A percentile compares a stretch with the other conserved stretches of the same genome.
phyloP scores from a whole-genome alignment of 2,329 filamentous ascomycete genomes.

The Zymoseptoria tritici region DNA sequence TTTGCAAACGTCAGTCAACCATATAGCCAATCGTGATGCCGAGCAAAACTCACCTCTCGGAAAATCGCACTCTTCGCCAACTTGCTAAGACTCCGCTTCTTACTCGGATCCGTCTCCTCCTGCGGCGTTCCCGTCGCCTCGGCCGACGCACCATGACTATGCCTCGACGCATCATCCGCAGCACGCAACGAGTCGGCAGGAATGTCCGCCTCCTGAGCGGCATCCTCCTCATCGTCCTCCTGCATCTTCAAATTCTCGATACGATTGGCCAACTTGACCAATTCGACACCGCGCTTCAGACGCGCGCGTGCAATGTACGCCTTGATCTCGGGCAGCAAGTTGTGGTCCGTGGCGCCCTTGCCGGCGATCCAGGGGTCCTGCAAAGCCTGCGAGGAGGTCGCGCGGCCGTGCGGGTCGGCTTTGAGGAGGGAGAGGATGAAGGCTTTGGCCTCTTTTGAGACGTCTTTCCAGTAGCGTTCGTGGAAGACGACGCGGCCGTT shows the following conservation, averaged over 20 bases:
- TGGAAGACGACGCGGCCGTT: constrained; percentile 83
- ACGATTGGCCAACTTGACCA: constrained; percentile 90
- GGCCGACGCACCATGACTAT: constrained; percentile 3
- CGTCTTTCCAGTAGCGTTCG: constrained; percentile 96
- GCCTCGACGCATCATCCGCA: constrained; percentile 36
- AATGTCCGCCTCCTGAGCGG: constrained; percentile 50
- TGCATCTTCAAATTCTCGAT: constrained; percentile 92
- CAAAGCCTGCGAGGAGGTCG: constrained; percentile 50
- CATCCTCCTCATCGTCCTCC: constrained; percentile 76
- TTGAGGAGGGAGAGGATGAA: constrained; percentile 82
- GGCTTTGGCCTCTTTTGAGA: constrained; percentile 88
- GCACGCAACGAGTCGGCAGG: constrained; percentile 56
- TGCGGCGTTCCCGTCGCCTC: constrained; percentile 19
- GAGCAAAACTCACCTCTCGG: constrained; percentile 59
- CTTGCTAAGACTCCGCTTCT: constrained; percentile 50
- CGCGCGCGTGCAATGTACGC: constrained; percentile 87
- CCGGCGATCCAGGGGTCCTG: constrained; percentile 68
- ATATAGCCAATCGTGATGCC: background rate
- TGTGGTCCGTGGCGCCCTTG: constrained; percentile 86
- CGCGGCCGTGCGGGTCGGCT: constrained; percentile 67
- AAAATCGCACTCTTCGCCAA: constrained; percentile 69
- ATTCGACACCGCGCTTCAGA: constrained; percentile 86
- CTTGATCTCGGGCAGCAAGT: constrained; percentile 94
- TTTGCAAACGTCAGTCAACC: constrained; percentile 5
- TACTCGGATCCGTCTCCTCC: constrained; percentile 22